These are phyloP conservation scores for Crotalaria pallida DNA, from an alignment of 306 rosid species.

Conservation along the genomic window DNA sequence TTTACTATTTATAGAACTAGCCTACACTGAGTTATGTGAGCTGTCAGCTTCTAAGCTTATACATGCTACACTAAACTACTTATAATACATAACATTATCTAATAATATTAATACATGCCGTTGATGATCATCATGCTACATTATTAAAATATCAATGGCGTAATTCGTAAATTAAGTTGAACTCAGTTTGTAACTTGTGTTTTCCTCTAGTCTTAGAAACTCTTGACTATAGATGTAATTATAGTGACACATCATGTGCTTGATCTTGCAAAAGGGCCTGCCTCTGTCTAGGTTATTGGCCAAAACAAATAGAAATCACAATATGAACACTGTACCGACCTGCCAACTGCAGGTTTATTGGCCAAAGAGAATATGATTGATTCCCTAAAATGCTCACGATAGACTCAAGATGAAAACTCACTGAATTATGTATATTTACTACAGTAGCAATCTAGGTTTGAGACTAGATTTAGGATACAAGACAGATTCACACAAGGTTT, in stretches of 20 bases:
- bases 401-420: too few relatives aligned
- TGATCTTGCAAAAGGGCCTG: background rate
- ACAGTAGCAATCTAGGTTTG: too few relatives aligned
- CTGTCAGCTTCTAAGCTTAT: too few relatives aligned
- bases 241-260: background rate
- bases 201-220: background rate
- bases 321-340: background rate
- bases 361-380: background rate
- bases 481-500: too few relatives aligned
- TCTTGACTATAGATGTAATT: background rate
- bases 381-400: background rate
- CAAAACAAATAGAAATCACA: background rate
- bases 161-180: background rate
- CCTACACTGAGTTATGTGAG: too few relatives aligned
- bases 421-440: too few relatives aligned
- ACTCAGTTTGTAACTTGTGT: background rate
- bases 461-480: too few relatives aligned
- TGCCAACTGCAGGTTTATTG: background rate
- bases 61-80: too few relatives aligned
- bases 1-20: too few relatives aligned
- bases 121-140: background rate
- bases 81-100: too few relatives aligned
- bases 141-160: background rate
- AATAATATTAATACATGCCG: background rate
- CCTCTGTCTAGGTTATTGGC: background rate